These are phyloP conservation scores for Debaryomycetaceae sp. DNA, from an alignment of 1,139 yeast species.

Conservation along the genomic window DNA sequence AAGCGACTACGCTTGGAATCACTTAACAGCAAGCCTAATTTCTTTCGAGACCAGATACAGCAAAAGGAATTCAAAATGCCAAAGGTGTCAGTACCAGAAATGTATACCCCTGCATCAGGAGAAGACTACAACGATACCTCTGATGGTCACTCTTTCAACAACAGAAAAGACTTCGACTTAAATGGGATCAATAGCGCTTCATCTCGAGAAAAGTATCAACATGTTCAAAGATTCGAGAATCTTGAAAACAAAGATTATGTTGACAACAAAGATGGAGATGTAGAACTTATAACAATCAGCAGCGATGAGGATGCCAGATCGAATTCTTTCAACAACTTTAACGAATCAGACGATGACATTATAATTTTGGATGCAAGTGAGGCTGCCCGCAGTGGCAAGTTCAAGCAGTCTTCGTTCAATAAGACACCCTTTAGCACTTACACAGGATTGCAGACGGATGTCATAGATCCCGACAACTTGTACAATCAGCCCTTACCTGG, in stretches of 20 bases:
- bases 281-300: slow-evolving; percentile 2
- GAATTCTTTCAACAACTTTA: slow-evolving; percentile 2
- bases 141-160: not conserved
- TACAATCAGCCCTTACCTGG: slow-evolving; percentile 35
- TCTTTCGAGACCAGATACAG: not conserved
- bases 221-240: not conserved
- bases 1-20: slow-evolving; percentile 6
- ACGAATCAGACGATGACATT: slow-evolving; percentile 21
- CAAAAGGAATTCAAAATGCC: not conserved
- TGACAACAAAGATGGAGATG: not conserved
- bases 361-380: slow-evolving; percentile 24
- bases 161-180: not conserved
- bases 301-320: slow-evolving; percentile 6
- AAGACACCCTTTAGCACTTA: not conserved
- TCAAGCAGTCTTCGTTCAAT: slow-evolving; percentile 20
- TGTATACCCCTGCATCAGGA: not conserved
- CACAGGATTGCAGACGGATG: not conserved
- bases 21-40: slow-evolving; percentile 1
- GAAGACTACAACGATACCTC: not conserved
- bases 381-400: slow-evolving; percentile 20
- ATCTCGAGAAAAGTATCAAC: not conserved
- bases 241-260: not conserved
- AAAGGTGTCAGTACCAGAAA: not conserved
- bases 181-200: not conserved
- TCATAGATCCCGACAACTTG: not conserved